Conservation (phyloP, 2,329 filamentous ascomycete species). For the Colletotrichum liriopes region DNA sequence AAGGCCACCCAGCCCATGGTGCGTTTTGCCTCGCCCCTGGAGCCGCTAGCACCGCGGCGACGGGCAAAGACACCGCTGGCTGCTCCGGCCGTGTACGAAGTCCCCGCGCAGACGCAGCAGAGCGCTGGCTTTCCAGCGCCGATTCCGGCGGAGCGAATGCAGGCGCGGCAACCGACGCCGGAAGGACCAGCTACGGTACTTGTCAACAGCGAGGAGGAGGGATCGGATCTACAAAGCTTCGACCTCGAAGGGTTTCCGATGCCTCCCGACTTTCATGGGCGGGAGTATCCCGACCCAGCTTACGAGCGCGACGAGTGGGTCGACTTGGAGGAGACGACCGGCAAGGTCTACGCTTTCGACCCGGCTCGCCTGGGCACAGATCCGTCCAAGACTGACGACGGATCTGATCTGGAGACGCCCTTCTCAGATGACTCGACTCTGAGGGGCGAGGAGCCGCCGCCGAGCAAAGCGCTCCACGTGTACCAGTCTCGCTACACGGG, state of each 20-base stretch:
- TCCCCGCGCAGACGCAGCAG: neutral
- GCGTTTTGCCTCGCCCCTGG: conserved; percentile 29
- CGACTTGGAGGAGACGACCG: conserved; percentile 46
- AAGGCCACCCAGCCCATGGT: conserved; percentile 9
- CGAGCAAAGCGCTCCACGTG: conserved; percentile 44
- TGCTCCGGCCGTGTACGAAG: conserved; percentile 20
- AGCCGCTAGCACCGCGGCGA: neutral
- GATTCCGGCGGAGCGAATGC: conserved; percentile 16
- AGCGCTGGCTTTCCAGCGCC: neutral
- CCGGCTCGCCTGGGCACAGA: conserved; percentile 44
- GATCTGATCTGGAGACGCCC: conserved; percentile 50
- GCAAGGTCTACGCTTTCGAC: conserved; percentile 48
- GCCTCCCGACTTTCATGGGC: conserved; percentile 44
- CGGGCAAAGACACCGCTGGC: conserved; percentile 29
- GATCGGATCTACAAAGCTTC: conserved; percentile 1
- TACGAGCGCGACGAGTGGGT: conserved; percentile 48
- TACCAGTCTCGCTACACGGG: conserved; percentile 57
- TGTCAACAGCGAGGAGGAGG: conserved; percentile 47
- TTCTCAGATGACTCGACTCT: conserved; percentile 47
- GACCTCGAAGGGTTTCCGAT: conserved; percentile 28
- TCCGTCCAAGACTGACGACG: conserved; percentile 47
- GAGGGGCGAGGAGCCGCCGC: conserved; percentile 36
- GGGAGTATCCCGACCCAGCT: conserved; percentile 38
- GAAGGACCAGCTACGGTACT: conserved; percentile 40
- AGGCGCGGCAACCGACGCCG: neutral